phyloP scores from a whole-genome alignment of 768 basidiomycete species.

The Coprinellus micaceus region DNA sequence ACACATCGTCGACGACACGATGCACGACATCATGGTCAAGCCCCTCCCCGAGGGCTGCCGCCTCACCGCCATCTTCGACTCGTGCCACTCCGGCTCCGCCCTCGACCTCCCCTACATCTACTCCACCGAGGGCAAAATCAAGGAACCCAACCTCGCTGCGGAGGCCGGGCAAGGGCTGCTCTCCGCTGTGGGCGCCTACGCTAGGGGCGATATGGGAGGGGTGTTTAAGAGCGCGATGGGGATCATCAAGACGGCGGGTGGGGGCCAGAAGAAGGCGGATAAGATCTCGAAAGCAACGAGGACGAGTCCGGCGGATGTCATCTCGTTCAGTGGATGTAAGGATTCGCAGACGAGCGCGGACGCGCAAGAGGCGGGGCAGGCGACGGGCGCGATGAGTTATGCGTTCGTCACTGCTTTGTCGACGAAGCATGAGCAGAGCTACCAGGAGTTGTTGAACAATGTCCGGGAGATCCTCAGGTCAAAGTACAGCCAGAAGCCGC shows the following conservation, averaged over 20 bases:
- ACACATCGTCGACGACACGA: constrained; percentile 82
- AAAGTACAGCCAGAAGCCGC: constrained; percentile 44
- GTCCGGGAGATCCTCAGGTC: constrained; percentile 36
- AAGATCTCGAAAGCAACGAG: constrained; percentile 57
- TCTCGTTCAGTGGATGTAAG: constrained; percentile 84
- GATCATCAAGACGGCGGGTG: constrained; percentile 72
- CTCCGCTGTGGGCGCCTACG: constrained; percentile 73
- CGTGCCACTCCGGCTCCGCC: constrained; percentile 87
- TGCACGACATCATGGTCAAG: constrained; percentile 79
- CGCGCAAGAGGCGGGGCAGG: constrained; percentile 59
- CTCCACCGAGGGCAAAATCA: constrained; percentile 92
- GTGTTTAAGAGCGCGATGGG: constrained; percentile 71
- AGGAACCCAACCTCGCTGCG: constrained; percentile 85
- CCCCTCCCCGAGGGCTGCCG: constrained; percentile 84
- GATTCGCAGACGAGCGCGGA: constrained; percentile 84
- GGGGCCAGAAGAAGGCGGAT: constrained; percentile 59
- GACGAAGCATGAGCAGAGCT: constrained; percentile 40
- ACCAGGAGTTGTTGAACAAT: constrained; percentile 38
- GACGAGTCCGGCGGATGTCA: constrained; percentile 82
- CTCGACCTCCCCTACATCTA: constrained; percentile 80
- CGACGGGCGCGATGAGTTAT: constrained; percentile 77
- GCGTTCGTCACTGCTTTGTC: constrained; percentile 58
- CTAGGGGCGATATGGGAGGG: constrained; percentile 76
- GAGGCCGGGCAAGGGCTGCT: constrained; percentile 87
- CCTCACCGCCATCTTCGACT: constrained; percentile 79